Evolutionary conservation across 768 basidiomycete species (phyloP).

Genomic region (Rhodotorula babjevae): DNA sequence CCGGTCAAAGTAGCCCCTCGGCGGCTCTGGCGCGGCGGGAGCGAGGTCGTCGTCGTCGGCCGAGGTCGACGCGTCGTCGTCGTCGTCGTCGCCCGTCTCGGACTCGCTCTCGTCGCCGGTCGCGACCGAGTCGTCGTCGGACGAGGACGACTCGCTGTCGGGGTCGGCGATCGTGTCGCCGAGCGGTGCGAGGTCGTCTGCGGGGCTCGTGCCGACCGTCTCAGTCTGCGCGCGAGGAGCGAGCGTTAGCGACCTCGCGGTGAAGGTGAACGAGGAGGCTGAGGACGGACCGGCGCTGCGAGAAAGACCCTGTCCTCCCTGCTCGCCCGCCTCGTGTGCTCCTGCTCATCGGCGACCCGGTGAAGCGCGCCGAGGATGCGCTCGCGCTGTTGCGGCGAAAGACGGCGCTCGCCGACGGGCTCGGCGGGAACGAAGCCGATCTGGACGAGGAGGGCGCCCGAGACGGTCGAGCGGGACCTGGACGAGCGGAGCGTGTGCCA

Average conservation of each 20-base stretch:
- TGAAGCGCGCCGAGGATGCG: slow-evolving; percentile 40
- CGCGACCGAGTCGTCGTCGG: slow-evolving; percentile 9
- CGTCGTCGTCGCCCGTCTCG: slow-evolving; percentile 37
- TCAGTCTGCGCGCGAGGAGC: slow-evolving; percentile 58
- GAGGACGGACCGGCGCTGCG: slow-evolving; percentile 60
- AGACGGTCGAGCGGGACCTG: slow-evolving; percentile 54
- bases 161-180: slow-evolving; percentile 48
- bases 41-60: slow-evolving; percentile 28
- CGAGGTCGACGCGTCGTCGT: slow-evolving; percentile 35
- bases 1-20: slow-evolving; percentile 24
- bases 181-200: slow-evolving; percentile 49
- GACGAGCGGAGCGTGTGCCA: slow-evolving; percentile 52
- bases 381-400: slow-evolving; percentile 51
- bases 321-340: slow-evolving; percentile 61
- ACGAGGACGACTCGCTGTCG: slow-evolving; percentile 47
- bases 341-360: slow-evolving; percentile 40
- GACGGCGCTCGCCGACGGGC: slow-evolving; percentile 9
- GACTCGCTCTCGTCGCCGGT: slow-evolving; percentile 33
- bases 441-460: slow-evolving; percentile 60
- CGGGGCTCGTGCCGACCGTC: slow-evolving; percentile 76
- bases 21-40: background rate
- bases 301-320: slow-evolving; percentile 58
- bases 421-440: slow-evolving; percentile 55
- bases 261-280: background rate
- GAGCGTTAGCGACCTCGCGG: background rate